Percentiles rank a stretch among this genome's conserved stretches.
These are phyloP conservation scores for Wickerhamiella sorbophila DNA, from an alignment of 805 yeast species.

Conservation along the genomic window DNA sequence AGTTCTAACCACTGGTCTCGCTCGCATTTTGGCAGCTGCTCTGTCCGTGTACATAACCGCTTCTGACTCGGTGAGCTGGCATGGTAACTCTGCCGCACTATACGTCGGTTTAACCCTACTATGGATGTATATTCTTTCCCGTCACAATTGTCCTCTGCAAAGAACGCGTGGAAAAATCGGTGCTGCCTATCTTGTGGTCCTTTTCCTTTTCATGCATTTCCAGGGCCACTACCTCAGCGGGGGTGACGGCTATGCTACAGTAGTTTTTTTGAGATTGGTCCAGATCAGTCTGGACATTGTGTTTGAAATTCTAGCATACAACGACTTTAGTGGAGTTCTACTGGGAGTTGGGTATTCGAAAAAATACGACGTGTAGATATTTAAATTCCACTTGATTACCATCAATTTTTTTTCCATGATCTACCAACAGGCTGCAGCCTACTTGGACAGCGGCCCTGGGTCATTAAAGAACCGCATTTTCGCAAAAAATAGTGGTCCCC, in stretches of 20 bases:
- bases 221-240: slow-evolving; percentile 8
- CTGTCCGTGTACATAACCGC: slow-evolving; percentile 82
- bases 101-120: slow-evolving; percentile 4
- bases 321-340: slow-evolving; percentile 6
- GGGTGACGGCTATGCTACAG: slow-evolving; percentile 8
- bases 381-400: neutral
- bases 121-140: slow-evolving; percentile 13
- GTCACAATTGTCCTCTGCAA: neutral
- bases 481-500: slow-evolving; percentile 31
- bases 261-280: slow-evolving; percentile 4
- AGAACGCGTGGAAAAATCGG: neutral
- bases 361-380: neutral
- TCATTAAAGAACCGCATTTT: slow-evolving; percentile 26
- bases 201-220: slow-evolving; percentile 7
- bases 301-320: slow-evolving; percentile 4
- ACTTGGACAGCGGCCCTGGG: slow-evolving; percentile 19
- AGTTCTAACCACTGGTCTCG: slow-evolving; percentile 34
- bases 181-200: slow-evolving; percentile 3
- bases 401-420: slow-evolving; percentile 10
- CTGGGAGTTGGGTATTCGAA: neutral
- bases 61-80: slow-evolving; percentile 25
- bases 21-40: slow-evolving; percentile 66
- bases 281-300: slow-evolving; percentile 3
- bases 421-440: slow-evolving; percentile 18
- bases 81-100: slow-evolving; percentile 13